These are phyloP conservation scores for Populus trichocarpa DNA, from an alignment of 441 rosid species.

Conservation along the genomic window DNA sequence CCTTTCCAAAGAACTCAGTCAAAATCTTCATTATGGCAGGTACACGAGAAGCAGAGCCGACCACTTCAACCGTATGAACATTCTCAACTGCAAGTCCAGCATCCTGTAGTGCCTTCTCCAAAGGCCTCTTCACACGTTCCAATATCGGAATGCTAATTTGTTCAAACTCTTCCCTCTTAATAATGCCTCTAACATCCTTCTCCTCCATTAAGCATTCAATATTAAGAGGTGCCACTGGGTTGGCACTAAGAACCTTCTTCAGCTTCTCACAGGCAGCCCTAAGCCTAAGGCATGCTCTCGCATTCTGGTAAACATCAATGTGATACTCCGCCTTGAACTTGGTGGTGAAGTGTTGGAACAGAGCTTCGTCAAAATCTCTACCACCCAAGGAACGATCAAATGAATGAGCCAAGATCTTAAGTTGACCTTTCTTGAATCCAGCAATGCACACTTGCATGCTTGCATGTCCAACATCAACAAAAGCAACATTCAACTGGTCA, in stretches of 20 bases:
- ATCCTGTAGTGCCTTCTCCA: slow-evolving; percentile 87
- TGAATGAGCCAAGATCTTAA: slow-evolving; percentile 70
- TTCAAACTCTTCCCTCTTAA: slow-evolving; percentile 94
- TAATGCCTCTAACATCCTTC: slow-evolving; percentile 83
- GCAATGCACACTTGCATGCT: slow-evolving; percentile 97
- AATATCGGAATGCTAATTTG: slow-evolving; percentile 74
- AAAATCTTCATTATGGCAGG: slow-evolving; percentile 79
- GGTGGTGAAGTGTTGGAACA: slow-evolving; percentile 73
- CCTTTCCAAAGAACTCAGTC: slow-evolving; percentile 91
- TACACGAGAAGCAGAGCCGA: slow-evolving; percentile 86
- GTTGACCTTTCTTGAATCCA: slow-evolving; percentile 83
- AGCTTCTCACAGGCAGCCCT: slow-evolving; percentile 85
- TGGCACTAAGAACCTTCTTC: slow-evolving; percentile 94
- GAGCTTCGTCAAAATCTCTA: slow-evolving; percentile 89
- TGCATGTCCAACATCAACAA: slow-evolving; percentile 89
- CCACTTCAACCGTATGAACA: slow-evolving; percentile 88
- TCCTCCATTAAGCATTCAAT: slow-evolving; percentile 98
- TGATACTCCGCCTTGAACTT: slow-evolving; percentile 86
- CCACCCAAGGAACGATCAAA: slow-evolving; percentile 87
- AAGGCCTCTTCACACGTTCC: slow-evolving; percentile 87
- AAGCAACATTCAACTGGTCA: slow-evolving; percentile 83
- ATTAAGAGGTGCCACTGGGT: slow-evolving; percentile 83
- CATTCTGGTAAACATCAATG: slow-evolving; percentile 85
- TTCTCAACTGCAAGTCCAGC: slow-evolving; percentile 71
- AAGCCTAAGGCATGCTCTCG: slow-evolving; percentile 82